Percentiles rank a stretch among this genome's conserved stretches.
Evolutionary conservation across 768 basidiomycete genomes (phyloP).

Genomic region (Hygrophorus russula): DNA sequence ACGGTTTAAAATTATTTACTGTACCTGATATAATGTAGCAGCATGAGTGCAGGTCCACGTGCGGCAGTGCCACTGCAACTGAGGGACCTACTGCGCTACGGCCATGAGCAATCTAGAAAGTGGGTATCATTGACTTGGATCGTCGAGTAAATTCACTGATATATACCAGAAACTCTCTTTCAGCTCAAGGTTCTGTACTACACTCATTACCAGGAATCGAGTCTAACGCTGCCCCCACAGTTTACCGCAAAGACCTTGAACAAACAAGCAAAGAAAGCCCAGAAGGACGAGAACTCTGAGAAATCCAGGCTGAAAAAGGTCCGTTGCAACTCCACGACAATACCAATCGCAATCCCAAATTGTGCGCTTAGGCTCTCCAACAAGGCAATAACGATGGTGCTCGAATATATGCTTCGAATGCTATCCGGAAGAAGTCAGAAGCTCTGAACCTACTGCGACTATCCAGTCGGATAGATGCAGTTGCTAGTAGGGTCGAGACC

Average conservation of each 20-base stretch:
- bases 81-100: constrained; percentile 6
- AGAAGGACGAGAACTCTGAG: constrained; percentile 88
- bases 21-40: constrained; percentile 60
- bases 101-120: constrained; percentile 83
- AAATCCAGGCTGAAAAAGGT: constrained; percentile 93
- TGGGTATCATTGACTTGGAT: constrained; percentile 28
- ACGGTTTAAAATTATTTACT: constrained; percentile 14
- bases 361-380: constrained; percentile 64
- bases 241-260: constrained; percentile 96
- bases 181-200: constrained; percentile 72
- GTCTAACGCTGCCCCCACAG: constrained; percentile 28
- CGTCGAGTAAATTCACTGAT: constrained; percentile 17
- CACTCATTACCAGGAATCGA: constrained; percentile 4
- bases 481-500: constrained; percentile 93
- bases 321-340: background rate
- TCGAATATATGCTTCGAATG: constrained; percentile 95
- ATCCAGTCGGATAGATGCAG: constrained; percentile 90
- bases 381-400: constrained; percentile 97
- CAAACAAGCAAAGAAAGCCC: constrained; percentile 93
- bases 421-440: constrained; percentile 97
- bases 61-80: background rate
- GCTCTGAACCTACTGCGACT: constrained; percentile 83
- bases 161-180: constrained; percentile 80
- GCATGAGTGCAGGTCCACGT: constrained; percentile 1
- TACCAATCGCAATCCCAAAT: constrained; percentile 2